phyloP scores from a whole-genome alignment of 2,329 filamentous ascomycete species.

The Phyllosticta paracitricarpa region DNA sequence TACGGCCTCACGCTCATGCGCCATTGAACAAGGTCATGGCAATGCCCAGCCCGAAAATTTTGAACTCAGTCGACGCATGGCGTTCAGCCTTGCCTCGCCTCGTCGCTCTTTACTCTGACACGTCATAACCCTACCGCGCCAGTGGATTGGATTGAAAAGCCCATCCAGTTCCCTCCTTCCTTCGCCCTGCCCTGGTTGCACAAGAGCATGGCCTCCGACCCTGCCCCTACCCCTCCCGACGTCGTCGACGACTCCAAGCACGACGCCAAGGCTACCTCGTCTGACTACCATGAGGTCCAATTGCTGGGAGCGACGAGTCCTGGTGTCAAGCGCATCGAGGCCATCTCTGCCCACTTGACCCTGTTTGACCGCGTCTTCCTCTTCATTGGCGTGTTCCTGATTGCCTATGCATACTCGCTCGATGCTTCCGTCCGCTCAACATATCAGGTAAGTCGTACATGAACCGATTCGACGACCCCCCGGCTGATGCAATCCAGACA shows the following conservation, averaged over 20 bases:
- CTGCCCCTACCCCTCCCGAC: background rate
- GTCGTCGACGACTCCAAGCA: slow-evolving; percentile 2
- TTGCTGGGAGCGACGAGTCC: slow-evolving; percentile 30
- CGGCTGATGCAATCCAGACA: slow-evolving; percentile 26
- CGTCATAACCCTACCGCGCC: background rate
- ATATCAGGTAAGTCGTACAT: slow-evolving; percentile 32
- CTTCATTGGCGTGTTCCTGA: slow-evolving; percentile 51
- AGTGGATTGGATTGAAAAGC: background rate
- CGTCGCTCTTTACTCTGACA: background rate
- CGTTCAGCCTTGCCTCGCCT: background rate
- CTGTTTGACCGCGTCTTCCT: slow-evolving; percentile 44
- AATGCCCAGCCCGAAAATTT: background rate
- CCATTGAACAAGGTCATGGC: background rate
- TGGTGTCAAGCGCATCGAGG: slow-evolving; percentile 52
- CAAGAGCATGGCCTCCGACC: background rate
- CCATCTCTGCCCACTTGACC: slow-evolving; percentile 44
- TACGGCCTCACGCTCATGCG: background rate
- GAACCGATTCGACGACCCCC: background rate
- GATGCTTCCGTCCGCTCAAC: slow-evolving; percentile 48
- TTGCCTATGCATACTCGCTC: slow-evolving; percentile 55
- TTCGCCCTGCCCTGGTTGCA: background rate
- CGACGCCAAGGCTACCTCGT: background rate
- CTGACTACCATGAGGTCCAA: slow-evolving; percentile 9
- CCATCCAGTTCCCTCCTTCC: background rate
- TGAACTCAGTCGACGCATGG: background rate